Evolutionary conservation across 352 stramenopile genomes (phyloP).

Genomic region (Globisporangium recalcitrans): DNA sequence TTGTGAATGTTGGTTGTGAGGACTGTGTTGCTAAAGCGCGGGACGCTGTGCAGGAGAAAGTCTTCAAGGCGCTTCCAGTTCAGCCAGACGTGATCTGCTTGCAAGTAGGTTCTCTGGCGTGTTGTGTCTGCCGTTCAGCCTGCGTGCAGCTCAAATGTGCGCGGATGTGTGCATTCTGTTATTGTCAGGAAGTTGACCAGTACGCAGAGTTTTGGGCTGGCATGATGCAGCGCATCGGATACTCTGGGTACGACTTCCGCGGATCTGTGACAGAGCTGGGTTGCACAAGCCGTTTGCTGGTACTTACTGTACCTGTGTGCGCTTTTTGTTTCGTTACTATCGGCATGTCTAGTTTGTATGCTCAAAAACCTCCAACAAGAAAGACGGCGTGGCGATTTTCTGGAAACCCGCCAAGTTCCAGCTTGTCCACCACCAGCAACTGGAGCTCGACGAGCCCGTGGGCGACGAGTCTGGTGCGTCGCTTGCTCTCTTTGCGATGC

Average conservation of each 20-base stretch:
- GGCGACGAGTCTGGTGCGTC: constrained; percentile 46
- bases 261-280: too few relatives aligned
- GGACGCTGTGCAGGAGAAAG: constrained; percentile 39
- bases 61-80: constrained; percentile 54
- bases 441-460: constrained; percentile 47
- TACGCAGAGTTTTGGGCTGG: constrained; percentile 66
- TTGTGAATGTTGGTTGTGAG: neutral
- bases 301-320: neutral
- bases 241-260: constrained; percentile 56
- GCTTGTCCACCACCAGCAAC: constrained; percentile 31
- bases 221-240: constrained; percentile 55
- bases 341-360: constrained; percentile 51
- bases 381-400: constrained; percentile 71
- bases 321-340: too few relatives aligned
- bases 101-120: constrained; percentile 33
- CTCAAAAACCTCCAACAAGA: constrained; percentile 58
- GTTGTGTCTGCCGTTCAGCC: neutral
- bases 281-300: neutral
- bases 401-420: constrained; percentile 50
- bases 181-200: constrained; percentile 69
- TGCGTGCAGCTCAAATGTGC: neutral
- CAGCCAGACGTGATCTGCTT: constrained; percentile 71
- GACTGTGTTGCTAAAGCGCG: too few relatives aligned
- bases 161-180: neutral
- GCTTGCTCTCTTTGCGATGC: neutral